Base-by-base conservation (phyloP, 192 early-diverging fungal species). In the Podila clonocystis region DNA sequence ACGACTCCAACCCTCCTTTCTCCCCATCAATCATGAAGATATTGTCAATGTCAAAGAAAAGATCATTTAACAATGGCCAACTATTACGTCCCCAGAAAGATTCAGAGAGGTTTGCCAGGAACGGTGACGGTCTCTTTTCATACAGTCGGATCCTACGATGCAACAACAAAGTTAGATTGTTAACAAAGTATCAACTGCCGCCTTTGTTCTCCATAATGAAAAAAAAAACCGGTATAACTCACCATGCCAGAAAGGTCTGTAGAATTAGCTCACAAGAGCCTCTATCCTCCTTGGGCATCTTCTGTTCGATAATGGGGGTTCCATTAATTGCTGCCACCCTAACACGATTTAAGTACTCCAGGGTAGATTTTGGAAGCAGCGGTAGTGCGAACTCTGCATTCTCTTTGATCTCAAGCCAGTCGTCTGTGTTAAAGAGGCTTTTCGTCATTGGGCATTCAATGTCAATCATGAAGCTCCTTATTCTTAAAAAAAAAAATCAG, bases 71-170 rank as follows among this genome's bases (percentile, higher is more conserved):
- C 20, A 67, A 31, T 29, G 65, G 65, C 65, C 65, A 67, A 22
- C 38, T 20, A 38, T 67, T 67, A 19, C 65, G 33, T 55, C 31
- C 65, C 65, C 65, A 67, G 41, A 29, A 67, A 20, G 65, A 9
- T 38, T 67, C 65, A 3, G 65, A 67, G 20, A 67, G 65, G 31
- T 67, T 41, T 26, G n/a, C 29, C 45, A 67, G 17, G 48, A 49
- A 55, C 20, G 65, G 36, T 38, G 65, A 50, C 11, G 48, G 48
- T 11, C 11, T 50, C 30, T 67, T 67, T n/a, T 41, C 22, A 55
- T 67, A 67, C 31, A 67, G 65, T 17, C 65, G 49, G 17, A 50
- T 26, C 65, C 65, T 67, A 67, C n/a, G n/a, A n/a, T n/a, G n/a
- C n/a, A 67, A 67, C 1, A 48, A 30, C 19, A 49, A 67, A 3